Conservation (phyloP, 768 basidiomycete species). For the Tephrocybe sp. region DNA sequence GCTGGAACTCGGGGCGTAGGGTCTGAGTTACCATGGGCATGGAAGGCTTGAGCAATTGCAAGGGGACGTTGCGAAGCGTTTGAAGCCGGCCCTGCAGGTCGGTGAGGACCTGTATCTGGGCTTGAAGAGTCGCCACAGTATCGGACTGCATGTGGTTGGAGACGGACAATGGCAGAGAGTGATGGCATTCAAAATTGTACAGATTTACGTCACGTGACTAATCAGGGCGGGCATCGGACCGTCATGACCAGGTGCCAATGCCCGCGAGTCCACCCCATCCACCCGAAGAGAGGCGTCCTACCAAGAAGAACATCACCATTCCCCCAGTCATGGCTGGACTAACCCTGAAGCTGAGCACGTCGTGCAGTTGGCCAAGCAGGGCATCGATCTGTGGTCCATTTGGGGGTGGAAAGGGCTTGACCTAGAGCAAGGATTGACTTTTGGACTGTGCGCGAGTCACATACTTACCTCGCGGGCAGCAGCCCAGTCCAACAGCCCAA, state of each 20-base stretch:
- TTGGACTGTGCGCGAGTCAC: slow-evolving; percentile 6
- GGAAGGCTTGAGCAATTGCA: slow-evolving; percentile 41
- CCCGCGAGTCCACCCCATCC: slow-evolving; percentile 38
- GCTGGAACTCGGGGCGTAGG: slow-evolving; percentile 41
- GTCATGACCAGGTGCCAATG: slow-evolving; percentile 33
- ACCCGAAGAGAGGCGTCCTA: slow-evolving; percentile 28
- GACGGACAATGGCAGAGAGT: neutral
- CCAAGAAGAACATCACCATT: slow-evolving; percentile 35
- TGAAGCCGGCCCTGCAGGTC: slow-evolving; percentile 46
- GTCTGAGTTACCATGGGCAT: slow-evolving; percentile 27
- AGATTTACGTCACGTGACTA: slow-evolving; percentile 9
- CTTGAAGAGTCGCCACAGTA: slow-evolving; percentile 27
- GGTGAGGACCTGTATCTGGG: slow-evolving; percentile 45
- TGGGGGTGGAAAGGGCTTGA: neutral
- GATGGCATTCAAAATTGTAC: neutral
- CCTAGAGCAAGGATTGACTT: slow-evolving; percentile 6
- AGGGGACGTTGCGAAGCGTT: slow-evolving; percentile 44
- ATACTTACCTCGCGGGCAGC: slow-evolving; percentile 14
- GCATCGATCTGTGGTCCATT: slow-evolving; percentile 8
- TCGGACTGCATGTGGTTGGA: slow-evolving; percentile 15
- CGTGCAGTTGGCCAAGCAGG: slow-evolving; percentile 14
- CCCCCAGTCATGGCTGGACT: slow-evolving; percentile 17
- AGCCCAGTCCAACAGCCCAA: slow-evolving; percentile 30
- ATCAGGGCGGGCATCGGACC: neutral
- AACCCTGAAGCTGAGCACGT: slow-evolving; percentile 28